These are phyloP conservation scores for Vinca major DNA, from an alignment of 305 asterid genomes.

Conservation along the genomic window DNA sequence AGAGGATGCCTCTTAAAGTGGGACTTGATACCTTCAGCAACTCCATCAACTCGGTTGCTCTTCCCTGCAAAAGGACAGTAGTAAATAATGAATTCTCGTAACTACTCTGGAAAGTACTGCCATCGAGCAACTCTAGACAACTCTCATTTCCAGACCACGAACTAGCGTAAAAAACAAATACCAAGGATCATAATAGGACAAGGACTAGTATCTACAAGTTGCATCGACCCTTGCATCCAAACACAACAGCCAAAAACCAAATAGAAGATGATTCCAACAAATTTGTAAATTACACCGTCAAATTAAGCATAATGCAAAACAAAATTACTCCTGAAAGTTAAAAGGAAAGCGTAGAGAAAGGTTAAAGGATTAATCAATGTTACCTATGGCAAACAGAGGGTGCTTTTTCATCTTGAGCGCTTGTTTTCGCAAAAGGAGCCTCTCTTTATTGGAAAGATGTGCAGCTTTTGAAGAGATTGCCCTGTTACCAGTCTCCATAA, in stretches of 20 bases:
- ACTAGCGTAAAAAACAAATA: slow-evolving; percentile 1
- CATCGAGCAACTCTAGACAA: not conserved
- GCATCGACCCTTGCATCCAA: not conserved
- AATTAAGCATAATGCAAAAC: not conserved
- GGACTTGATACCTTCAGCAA: slow-evolving; percentile 51
- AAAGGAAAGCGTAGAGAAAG: not conserved
- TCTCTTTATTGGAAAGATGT: slow-evolving; percentile 77
- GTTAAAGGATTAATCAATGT: slow-evolving; percentile 5
- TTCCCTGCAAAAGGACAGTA: slow-evolving; percentile 40
- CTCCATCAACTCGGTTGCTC: slow-evolving; percentile 63
- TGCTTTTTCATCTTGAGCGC: slow-evolving; percentile 58
- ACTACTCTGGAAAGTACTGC: not conserved
- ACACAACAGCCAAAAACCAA: not conserved
- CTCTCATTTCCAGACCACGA: not conserved
- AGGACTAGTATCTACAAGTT: not conserved
- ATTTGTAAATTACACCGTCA: too few species aligned
- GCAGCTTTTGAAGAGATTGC: slow-evolving; percentile 26
- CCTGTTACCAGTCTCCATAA: slow-evolving; percentile 20
- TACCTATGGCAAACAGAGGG: slow-evolving; percentile 82
- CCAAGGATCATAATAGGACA: too few species aligned
- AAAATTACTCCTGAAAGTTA: not conserved
- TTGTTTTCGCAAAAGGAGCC: slow-evolving; percentile 76
- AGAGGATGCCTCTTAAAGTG: slow-evolving; percentile 77
- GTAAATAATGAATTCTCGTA: not conserved
- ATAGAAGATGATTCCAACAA: not conserved